These are phyloP conservation scores for Bertia moriformis DNA, from an alignment of 2,329 filamentous ascomycete species.

Conservation along the genomic window DNA sequence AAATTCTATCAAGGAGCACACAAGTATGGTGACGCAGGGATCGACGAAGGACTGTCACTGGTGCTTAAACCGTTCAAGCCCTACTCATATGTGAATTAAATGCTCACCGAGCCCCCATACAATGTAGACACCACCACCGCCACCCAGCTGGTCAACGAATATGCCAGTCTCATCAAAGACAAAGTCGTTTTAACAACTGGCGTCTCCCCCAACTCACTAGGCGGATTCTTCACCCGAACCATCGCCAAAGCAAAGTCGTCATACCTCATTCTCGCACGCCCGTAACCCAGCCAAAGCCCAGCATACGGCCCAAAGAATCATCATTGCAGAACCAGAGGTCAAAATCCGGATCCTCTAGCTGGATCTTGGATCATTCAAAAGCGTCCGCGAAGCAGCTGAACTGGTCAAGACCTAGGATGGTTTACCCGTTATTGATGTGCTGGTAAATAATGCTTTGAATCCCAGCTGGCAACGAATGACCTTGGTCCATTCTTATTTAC, in stretches of 20 bases:
- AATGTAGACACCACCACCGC: background rate
- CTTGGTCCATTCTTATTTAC: constrained; percentile 23
- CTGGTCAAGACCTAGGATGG: constrained; percentile 16
- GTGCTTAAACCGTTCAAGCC: too few species aligned
- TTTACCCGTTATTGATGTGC: constrained; percentile 18
- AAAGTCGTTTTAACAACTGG: constrained; percentile 26
- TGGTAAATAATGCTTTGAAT: constrained; percentile 27
- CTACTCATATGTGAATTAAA: too few species aligned
- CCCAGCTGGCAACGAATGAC: constrained; percentile 20
- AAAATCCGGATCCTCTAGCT: constrained; percentile 17
- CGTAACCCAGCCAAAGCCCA: constrained; percentile 24
- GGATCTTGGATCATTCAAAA: constrained; percentile 22
- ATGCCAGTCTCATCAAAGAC: constrained; percentile 12
- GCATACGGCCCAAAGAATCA: constrained; percentile 19
- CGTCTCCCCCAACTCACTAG: constrained; percentile 21
- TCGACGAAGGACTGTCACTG: too few species aligned
- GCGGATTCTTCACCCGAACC: constrained; percentile 17
- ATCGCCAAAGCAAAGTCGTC: constrained; percentile 23
- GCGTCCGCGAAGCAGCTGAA: constrained; percentile 20
- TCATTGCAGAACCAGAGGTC: constrained; percentile 14
- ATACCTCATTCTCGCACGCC: constrained; percentile 28
- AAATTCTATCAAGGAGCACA: too few species aligned
- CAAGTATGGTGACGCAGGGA: too few species aligned
- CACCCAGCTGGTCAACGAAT: background rate
- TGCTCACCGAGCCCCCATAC: background rate